Evolutionary conservation across 306 rosid species (phyloP), one percentile per base, ranked within the genome.

Genomic region (Alnus glutinosa): DNA sequence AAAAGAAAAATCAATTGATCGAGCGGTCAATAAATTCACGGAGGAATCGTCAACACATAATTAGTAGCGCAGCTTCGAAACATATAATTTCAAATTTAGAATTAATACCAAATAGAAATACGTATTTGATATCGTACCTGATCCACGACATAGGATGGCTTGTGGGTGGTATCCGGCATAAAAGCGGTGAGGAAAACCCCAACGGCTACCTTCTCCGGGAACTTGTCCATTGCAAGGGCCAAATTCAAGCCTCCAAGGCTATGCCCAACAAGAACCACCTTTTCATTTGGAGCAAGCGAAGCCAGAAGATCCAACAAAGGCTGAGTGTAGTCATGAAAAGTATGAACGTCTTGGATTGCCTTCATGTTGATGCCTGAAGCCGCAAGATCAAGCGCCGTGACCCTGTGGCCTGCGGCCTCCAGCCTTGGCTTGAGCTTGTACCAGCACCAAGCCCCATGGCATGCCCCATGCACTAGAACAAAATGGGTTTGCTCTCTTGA

Each of bases 401-500:
- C 94, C 4, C 77, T 77, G 81, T 91, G 90, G 57, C 94, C 88
- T 0, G 69, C 72, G 0, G 86, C 77, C 84, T 91, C 87, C 0
- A 93, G 83, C 50, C 5, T 77, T 7, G 91, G 89, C 44, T 88
- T 90, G 61, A 90, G 66, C 85, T 88, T 93, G 86, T 88, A 87
- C 96, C 94, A 90, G 36, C 81, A 2, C 97, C 97, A 94, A 8
- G 93, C 92, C 0, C 97, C 97, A 68, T 90, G 89, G 80, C 96
- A 79, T 9, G 90, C 89, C 4, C 96, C 97, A 50, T 94, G 98
- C 16, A 94, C 91, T 23, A 92, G 57, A 14, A 92, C 89, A 79
- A 87, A 90, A 79, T 89, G 95, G 46, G 85, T 74, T 55, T 46
- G 28, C 2, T 59, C 13, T 13, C 0, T 16, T 8, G 49, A 42